These are phyloP conservation scores for Botrytis fragariae DNA, from an alignment of 2,329 filamentous ascomycete species.

Conservation along the genomic window DNA sequence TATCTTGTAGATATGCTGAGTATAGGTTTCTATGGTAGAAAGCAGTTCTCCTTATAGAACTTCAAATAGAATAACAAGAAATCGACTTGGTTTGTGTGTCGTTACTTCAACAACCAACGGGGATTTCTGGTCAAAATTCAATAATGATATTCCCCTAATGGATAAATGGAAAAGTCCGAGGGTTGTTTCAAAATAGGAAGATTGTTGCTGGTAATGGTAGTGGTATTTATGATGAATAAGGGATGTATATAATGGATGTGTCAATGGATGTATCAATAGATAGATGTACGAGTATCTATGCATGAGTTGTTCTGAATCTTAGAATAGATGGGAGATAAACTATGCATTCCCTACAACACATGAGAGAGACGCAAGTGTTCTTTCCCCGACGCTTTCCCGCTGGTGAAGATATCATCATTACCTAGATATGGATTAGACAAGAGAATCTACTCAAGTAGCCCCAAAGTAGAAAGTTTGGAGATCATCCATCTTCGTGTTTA, in stretches of 20 bases:
- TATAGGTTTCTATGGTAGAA: not conserved
- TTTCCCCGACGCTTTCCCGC: not conserved
- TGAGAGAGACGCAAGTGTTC: not conserved
- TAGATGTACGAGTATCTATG: not conserved
- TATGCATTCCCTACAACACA: not conserved
- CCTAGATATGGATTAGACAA: not conserved
- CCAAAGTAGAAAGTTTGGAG: not conserved
- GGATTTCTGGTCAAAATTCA: not conserved
- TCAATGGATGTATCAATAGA: not conserved
- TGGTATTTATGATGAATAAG: not conserved
- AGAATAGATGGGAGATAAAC: not conserved
- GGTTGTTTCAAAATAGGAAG: not conserved
- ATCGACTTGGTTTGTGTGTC: not conserved
- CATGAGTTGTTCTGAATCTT: not conserved
- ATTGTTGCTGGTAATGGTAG: not conserved
- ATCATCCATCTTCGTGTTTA: not conserved
- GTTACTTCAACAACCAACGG: not conserved
- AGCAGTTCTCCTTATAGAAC: not conserved
- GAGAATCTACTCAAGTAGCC: not conserved
- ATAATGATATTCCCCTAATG: not conserved
- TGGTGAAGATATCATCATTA: not conserved
- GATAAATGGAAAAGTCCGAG: constrained; percentile 9
- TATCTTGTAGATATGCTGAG: not conserved
- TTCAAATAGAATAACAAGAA: not conserved
- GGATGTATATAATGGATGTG: not conserved